phyloP scores from a whole-genome alignment of 1,284 basidiomycete genomes.

The Apiotrichum domesticum region DNA sequence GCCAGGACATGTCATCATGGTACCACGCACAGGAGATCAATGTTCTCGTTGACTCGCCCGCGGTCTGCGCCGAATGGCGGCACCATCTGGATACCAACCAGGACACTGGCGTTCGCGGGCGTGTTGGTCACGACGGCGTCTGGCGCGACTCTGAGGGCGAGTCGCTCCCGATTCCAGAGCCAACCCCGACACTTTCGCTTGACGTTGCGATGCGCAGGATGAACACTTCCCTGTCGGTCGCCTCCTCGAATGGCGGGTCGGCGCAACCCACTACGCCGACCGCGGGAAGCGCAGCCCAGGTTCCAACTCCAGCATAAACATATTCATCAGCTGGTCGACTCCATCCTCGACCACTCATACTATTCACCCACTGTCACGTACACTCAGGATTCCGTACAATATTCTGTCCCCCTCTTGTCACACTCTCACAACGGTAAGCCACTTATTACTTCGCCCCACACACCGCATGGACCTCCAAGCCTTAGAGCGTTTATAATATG shows the following conservation, averaged over 20 bases:
- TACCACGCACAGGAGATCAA: slow-evolving; percentile 70
- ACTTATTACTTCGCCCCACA: no score
- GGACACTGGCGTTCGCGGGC: slow-evolving; percentile 59
- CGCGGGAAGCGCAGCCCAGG: no score
- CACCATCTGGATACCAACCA: slow-evolving; percentile 59
- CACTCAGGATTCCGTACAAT: no score
- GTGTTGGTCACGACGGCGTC: slow-evolving; percentile 24
- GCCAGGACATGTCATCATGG: slow-evolving; percentile 60
- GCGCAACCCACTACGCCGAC: no score
- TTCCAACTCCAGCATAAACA: no score
- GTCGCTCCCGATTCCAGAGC: slow-evolving; percentile 6
- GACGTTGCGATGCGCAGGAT: neutral
- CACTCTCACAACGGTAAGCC: no score
- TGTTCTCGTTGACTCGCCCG: slow-evolving; percentile 58
- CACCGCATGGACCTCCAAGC: no score
- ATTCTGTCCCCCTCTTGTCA: no score
- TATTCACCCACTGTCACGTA: no score
- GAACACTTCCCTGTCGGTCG: neutral
- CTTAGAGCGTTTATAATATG: no score
- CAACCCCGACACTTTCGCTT: slow-evolving; percentile 1
- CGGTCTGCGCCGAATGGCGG: slow-evolving; percentile 58
- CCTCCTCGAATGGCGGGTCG: neutral
- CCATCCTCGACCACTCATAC: no score
- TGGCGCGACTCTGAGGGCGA: slow-evolving; percentile 30
- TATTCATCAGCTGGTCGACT: no score